These are phyloP conservation scores for Staphylotrichum tortipilum DNA, from an alignment of 495 filamentous ascomycete species.

Conservation along the genomic window DNA sequence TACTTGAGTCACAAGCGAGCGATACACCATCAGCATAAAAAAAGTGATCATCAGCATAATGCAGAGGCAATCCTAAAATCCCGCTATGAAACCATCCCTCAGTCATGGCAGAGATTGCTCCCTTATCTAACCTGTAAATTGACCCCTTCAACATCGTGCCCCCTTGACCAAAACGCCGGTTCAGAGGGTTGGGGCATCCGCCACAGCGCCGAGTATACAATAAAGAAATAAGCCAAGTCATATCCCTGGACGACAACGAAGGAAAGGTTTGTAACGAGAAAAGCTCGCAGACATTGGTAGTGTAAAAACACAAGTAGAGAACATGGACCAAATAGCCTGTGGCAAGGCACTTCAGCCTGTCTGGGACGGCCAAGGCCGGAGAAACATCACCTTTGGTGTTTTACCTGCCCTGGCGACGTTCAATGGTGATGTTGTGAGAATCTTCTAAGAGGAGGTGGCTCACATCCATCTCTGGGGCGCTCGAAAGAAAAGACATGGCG, in stretches of 20 bases:
- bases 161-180: neutral
- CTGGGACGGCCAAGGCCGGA: neutral
- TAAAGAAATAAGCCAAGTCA: neutral
- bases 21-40: too few species aligned
- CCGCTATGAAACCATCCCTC: too few species aligned
- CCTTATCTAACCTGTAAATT: slow-evolving; percentile 16
- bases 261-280: too few species aligned
- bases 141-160: too few species aligned
- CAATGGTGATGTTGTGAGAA: slow-evolving; percentile 1
- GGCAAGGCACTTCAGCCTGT: too few species aligned
- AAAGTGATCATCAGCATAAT: too few species aligned
- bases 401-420: neutral
- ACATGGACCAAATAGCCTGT: too few species aligned
- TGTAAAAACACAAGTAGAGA: too few species aligned
- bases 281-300: too few species aligned
- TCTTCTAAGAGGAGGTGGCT: slow-evolving; percentile 42
- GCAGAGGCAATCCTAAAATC: too few species aligned
- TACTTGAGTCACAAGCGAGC: neutral
- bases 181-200: too few species aligned
- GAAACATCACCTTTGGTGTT: neutral
- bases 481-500: slow-evolving; percentile 13
- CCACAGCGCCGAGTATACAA: neutral
- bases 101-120: slow-evolving; percentile 19
- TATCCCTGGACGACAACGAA: too few species aligned
- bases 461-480: slow-evolving; percentile 40